Evolutionary conservation across 495 filamentous ascomycete genomes (phyloP), one percentile per base, ranked within the genome.

Genomic region (Aspergillus carlsbadensis): DNA sequence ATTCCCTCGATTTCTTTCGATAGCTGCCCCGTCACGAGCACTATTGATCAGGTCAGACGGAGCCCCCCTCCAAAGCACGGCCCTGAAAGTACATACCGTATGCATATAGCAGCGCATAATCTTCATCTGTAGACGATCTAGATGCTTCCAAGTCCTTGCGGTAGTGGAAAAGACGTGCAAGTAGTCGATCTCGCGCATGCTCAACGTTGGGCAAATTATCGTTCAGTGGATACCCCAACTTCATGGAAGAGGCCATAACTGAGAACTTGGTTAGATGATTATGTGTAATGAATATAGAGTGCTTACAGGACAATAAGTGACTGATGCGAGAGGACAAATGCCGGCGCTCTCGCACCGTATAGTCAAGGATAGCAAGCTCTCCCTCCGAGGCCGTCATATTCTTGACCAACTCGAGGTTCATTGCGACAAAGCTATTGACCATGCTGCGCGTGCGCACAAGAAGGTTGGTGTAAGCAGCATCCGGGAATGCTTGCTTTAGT

Each of bases 371-470:
- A 20, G 84, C 81, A 42, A 86, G 80, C 70, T 97, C 94, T 1
- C 92, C 91, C 44, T 88, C 83, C 11, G 83, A 92, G 15, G 89
- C 82, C 29, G 81, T 82, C 10, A 87, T 78, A 45, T 89, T 87
- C 67, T 93, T 93, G 70, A 87, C 76, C 56, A 96, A 90, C 61
- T 96, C 86, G 2, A 96, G 84, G 62, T 92, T 95, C 87, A 98
- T 96, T 35, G 93, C 90, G 67, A 96, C 89, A 67, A 98, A 96
- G 21, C 89, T 85, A 70, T 98, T 92, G 11, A 97, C 83, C 70
- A 96, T 90, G 37, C 84, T 83, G 40, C 87, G 82, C 2, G 92
- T 96, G 24, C 87, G 87, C 13, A 83, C 80, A 63, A 96, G 79
- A 40, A 97, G 86, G 22, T 83, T 82, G 14, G 81, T 78, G 58